Percentiles rank a stretch among this genome's conserved stretches.
Conservation (phyloP, 495 filamentous ascomycete genomes). For the Penicillium bialowiezense region DNA sequence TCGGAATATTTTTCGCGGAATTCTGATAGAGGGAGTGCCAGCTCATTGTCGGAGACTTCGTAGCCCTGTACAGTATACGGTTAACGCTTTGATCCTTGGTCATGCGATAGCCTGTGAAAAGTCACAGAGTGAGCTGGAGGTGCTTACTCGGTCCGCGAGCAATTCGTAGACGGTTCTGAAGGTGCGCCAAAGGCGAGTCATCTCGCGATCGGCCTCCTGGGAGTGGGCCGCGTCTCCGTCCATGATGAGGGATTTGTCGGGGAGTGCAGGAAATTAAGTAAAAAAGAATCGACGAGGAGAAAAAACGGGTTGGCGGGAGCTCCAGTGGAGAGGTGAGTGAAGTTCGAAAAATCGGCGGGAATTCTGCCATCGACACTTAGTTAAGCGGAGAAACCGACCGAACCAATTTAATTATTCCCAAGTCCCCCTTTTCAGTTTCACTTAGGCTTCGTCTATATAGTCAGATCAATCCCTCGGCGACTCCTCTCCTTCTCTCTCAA, state of each 20-base stretch:
- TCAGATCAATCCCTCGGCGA: constrained; percentile 11
- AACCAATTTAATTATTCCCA: constrained; percentile 28
- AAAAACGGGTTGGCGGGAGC: constrained; percentile 6
- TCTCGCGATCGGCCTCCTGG: constrained; percentile 61
- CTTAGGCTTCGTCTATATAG: constrained; percentile 14
- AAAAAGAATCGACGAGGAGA: not conserved
- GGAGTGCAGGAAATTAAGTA: not conserved
- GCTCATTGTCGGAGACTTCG: constrained; percentile 84
- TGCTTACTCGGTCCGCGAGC: constrained; percentile 72
- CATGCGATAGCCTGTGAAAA: not conserved
- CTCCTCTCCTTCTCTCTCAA: constrained; percentile 11
- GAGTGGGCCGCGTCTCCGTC: constrained; percentile 52
- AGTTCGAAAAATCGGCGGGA: constrained; percentile 33
- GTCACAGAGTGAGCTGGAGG: not conserved
- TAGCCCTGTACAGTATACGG: constrained; percentile 65
- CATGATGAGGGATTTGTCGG: constrained; percentile 30
- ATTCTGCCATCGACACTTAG: constrained; percentile 28
- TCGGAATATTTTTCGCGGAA: constrained; percentile 68
- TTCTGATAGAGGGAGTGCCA: constrained; percentile 71
- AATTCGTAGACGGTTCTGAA: constrained; percentile 87
- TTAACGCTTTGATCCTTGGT: constrained; percentile 14
- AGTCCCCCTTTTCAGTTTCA: constrained; percentile 24
- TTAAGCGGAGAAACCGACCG: constrained; percentile 33
- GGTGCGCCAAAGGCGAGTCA: constrained; percentile 78
- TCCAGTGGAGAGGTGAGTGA: constrained; percentile 18